phyloP scores from a whole-genome alignment of 495 filamentous ascomycete species.

The Aspergillus wentii region DNA sequence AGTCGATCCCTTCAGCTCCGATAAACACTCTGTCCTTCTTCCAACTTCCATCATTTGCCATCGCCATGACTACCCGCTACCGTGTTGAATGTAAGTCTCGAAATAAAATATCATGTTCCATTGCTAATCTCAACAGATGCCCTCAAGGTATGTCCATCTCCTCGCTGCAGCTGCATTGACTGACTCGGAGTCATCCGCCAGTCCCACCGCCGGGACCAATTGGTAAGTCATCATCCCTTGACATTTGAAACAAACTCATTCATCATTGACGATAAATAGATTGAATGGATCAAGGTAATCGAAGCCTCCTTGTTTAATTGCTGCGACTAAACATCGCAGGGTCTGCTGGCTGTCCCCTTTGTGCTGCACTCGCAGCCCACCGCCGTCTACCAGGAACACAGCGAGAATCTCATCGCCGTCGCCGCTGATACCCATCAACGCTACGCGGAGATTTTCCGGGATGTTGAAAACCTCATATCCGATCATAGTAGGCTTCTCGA shows the following conservation, averaged over 20 bases:
- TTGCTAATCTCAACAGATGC: conserved; percentile 58
- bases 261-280: conserved; percentile 29
- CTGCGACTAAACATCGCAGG: conserved; percentile 65
- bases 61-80: conserved; percentile 81
- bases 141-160: conserved; percentile 52
- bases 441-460: conserved; percentile 91
- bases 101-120: too few relatives aligned
- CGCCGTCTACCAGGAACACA: conserved; percentile 60
- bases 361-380: conserved; percentile 95
- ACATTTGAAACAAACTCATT: not conserved
- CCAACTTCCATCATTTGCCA: not conserved
- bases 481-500: conserved; percentile 68
- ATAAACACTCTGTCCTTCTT: too few relatives aligned
- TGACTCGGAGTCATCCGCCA: conserved; percentile 24
- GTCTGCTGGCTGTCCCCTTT: conserved; percentile 91
- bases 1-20: too few relatives aligned
- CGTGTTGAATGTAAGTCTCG: conserved; percentile 77
- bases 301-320: conserved; percentile 2
- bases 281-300: conserved; percentile 65
- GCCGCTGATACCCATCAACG: conserved; percentile 64
- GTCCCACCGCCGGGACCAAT: conserved; percentile 80
- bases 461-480: conserved; percentile 85
- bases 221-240: conserved; percentile 46
- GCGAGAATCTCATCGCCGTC: conserved; percentile 41
- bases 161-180: conserved; percentile 6